Conservation (phyloP, 2,329 filamentous ascomycete genomes). For the Apiospora sp. region DNA sequence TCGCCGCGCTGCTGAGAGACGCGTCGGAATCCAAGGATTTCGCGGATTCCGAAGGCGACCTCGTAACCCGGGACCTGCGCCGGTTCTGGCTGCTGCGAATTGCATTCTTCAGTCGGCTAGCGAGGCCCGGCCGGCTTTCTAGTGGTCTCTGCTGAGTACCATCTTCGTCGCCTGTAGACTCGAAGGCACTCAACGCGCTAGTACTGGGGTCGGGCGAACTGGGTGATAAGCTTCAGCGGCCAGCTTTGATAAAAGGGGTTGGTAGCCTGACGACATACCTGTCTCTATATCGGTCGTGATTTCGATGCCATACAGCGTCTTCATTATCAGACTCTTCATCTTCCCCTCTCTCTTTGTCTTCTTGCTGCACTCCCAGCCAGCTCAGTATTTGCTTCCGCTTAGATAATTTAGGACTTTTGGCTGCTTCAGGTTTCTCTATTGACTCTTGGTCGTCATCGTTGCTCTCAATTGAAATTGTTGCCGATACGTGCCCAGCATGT, state of each 20-base stretch:
- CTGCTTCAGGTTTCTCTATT: neutral
- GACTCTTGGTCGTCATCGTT: neutral
- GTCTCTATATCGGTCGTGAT: neutral
- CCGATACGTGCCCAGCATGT: neutral
- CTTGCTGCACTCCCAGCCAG: neutral
- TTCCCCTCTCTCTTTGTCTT: neutral
- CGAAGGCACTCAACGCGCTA: neutral
- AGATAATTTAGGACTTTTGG: neutral
- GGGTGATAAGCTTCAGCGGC: neutral
- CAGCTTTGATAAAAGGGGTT: neutral
- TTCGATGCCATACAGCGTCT: neutral
- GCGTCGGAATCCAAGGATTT: neutral
- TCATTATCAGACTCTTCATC: neutral
- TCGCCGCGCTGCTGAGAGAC: neutral
- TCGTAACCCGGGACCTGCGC: neutral
- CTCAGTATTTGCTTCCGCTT: neutral
- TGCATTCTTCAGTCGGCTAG: neutral
- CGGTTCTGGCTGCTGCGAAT: neutral
- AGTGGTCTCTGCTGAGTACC: neutral
- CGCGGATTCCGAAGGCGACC: neutral
- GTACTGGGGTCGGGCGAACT: neutral
- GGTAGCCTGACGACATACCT: neutral
- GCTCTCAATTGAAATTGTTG: neutral
- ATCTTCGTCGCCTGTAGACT: neutral
- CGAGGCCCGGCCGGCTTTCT: neutral